Evolutionary conservation across 257 asterid species (phyloP), one percentile per base, ranked within the genome.

Genomic region (Capsicum rhomboideum): DNA sequence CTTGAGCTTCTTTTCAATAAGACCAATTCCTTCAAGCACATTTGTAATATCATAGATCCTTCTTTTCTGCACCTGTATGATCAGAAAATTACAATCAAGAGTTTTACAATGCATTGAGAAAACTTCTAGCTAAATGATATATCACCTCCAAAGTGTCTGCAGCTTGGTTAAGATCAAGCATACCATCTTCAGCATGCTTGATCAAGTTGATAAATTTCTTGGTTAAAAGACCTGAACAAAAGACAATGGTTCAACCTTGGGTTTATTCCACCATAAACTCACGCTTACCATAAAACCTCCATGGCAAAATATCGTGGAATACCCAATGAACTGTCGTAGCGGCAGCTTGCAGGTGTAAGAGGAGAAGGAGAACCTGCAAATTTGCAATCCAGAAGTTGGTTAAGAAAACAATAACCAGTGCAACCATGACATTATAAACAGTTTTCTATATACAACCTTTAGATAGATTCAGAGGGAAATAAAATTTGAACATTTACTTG

Each of bases 21-120:
- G 98, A 86, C 97, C 97, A 88, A 95, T 95, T 78, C 99, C 99
- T 87, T 95, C 99, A 82, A 95, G 99, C 84, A 95, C 99, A 89
- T 94, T 95, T 50, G 99, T 95, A 82, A 95, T 95, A 88, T 94
- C 98, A 87, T 95, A 95, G 85, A 95, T 95, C 82, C 98, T 91
- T 87, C 93, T 86, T 85, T 91, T 91, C 78, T 91, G 93, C 86
- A 91, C 93, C 93, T 91, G 90, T 78, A 80, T 0, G 78, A 88
- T 54, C 79, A 81, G 6, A 66, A 71, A 66, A 37, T 82, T 61
- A 46, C 53, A 55, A 69, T 85, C 80, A 85, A n/a, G 52, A 61
- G 78, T 67, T 80, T 67, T 53, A 49, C 49, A 28, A 75, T 53
- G 23, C 9, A 56, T 28, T 12, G 11, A 64, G 50, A 17, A 58